Percentiles rank a stretch among this genome's conserved stretches.
phyloP scores from a whole-genome alignment of 2,329 filamentous ascomycete species.

The Alternaria rosae region DNA sequence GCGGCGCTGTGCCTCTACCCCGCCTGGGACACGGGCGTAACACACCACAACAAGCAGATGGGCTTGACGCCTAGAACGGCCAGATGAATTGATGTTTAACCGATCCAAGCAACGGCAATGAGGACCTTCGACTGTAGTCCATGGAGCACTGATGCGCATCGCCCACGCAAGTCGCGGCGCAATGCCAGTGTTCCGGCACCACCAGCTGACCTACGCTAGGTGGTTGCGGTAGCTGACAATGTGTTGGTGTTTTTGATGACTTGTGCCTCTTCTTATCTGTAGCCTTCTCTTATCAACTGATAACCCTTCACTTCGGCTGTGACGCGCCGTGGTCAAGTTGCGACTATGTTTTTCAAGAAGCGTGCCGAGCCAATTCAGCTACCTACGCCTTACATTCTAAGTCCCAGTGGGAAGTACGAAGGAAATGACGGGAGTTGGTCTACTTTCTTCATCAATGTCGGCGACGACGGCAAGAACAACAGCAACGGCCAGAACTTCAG shows the following conservation, averaged over 20 bases:
- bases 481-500: conserved; percentile 48
- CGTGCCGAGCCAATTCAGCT: conserved; percentile 28
- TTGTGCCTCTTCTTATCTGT: conserved; percentile 17
- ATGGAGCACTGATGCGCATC: conserved; percentile 19
- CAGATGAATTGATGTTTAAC: conserved; percentile 16
- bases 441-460: conserved; percentile 51
- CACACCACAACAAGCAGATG: conserved; percentile 25
- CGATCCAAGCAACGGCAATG: conserved; percentile 16
- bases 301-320: conserved; percentile 5
- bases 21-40: conserved; percentile 31
- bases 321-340: conserved; percentile 20
- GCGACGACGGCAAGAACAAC: conserved; percentile 31
- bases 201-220: conserved; percentile 24
- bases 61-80: conserved; percentile 8
- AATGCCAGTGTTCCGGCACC: conserved; percentile 10
- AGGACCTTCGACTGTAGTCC: conserved; percentile 17
- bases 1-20: conserved; percentile 25
- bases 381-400: conserved; percentile 22
- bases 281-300: conserved; percentile 21
- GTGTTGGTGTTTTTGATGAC: conserved; percentile 23
- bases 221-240: conserved; percentile 16
- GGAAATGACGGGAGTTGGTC: conserved; percentile 55
- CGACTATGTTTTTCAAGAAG: conserved; percentile 33
- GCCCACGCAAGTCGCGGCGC: conserved; percentile 16
- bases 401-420: conserved; percentile 37